Percentiles rank a stretch among this genome's conserved stretches.
Conservation (phyloP, 2,329 filamentous ascomycete species). For the Calonectria hawksworthii region DNA sequence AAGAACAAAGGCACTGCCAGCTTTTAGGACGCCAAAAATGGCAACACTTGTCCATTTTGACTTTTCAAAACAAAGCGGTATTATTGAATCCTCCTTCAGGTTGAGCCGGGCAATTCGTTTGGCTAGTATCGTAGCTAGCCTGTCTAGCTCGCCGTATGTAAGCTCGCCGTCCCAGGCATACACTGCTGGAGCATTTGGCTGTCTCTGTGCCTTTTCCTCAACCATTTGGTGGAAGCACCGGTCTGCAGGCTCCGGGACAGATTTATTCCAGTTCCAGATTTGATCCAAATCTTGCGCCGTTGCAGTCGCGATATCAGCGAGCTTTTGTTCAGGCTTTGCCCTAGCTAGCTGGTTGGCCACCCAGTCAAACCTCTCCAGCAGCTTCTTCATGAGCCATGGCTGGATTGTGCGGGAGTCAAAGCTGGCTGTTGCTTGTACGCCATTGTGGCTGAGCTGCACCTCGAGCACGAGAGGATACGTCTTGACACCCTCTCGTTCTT, state of each 20-base stretch:
- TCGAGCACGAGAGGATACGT: constrained; percentile 15
- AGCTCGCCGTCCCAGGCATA: not conserved
- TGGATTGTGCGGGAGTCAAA: constrained; percentile 9
- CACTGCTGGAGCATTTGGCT: not conserved
- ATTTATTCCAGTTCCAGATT: not conserved
- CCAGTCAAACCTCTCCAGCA: constrained; percentile 13
- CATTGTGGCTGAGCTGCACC: not conserved
- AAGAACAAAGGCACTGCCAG: not conserved
- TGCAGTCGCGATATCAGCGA: constrained; percentile 19
- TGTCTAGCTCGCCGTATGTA: not conserved
- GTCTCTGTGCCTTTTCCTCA: not conserved
- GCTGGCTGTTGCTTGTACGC: not conserved
- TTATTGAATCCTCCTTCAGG: not conserved
- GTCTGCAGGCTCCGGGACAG: not conserved
- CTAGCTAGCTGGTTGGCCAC: constrained; percentile 14
- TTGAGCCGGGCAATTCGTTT: not conserved
- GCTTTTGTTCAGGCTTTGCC: not conserved
- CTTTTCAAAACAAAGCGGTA: not conserved
- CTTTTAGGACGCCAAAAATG: not conserved
- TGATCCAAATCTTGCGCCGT: not conserved
- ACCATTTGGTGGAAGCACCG: constrained; percentile 4
- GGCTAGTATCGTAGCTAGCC: not conserved
- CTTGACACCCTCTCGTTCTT: not conserved
- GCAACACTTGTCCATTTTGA: not conserved
- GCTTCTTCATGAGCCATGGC: not conserved